Conservation (phyloP, 2,329 filamentous ascomycete genomes). For the Ophiostoma sp. region DNA sequence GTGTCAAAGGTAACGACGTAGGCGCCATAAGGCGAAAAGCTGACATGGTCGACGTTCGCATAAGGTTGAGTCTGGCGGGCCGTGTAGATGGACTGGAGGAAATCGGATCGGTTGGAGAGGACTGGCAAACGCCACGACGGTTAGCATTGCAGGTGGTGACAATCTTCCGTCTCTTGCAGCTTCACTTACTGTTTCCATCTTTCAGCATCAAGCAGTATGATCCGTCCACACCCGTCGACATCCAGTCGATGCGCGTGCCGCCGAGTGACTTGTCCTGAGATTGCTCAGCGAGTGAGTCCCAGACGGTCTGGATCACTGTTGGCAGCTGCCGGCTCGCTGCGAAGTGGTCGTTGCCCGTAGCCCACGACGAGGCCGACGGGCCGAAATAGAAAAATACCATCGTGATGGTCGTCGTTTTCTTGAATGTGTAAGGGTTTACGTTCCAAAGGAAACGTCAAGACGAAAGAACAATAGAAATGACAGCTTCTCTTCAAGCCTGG, state of each 20-base stretch:
- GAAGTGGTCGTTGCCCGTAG: slow-evolving; percentile 19
- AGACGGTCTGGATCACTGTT: slow-evolving; percentile 6
- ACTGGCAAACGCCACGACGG: not conserved
- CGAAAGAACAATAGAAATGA: not conserved
- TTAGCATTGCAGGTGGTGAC: no score
- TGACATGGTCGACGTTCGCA: slow-evolving; percentile 19
- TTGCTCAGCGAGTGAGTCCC: slow-evolving; percentile 15
- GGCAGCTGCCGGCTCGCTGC: slow-evolving; percentile 19
- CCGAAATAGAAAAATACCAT: slow-evolving; percentile 27
- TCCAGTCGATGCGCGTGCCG: slow-evolving; percentile 22
- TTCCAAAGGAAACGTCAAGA: not conserved
- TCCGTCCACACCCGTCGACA: slow-evolving; percentile 17
- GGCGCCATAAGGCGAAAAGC: slow-evolving; percentile 22
- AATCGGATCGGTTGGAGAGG: slow-evolving; percentile 28
- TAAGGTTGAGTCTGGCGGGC: slow-evolving; percentile 34
- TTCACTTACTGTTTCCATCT: slow-evolving; percentile 13
- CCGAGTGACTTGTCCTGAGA: not conserved
- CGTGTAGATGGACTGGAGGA: slow-evolving; percentile 39
- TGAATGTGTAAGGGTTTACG: not conserved
- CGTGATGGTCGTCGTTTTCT: not conserved
- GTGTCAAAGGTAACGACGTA: slow-evolving; percentile 8
- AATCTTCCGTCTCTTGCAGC: no score
- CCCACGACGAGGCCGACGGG: slow-evolving; percentile 20
- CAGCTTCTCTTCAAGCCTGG: not conserved
- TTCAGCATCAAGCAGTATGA: slow-evolving; percentile 23